Evolutionary conservation across 768 basidiomycete species (phyloP).

Genomic region (Podaxis sp.): DNA sequence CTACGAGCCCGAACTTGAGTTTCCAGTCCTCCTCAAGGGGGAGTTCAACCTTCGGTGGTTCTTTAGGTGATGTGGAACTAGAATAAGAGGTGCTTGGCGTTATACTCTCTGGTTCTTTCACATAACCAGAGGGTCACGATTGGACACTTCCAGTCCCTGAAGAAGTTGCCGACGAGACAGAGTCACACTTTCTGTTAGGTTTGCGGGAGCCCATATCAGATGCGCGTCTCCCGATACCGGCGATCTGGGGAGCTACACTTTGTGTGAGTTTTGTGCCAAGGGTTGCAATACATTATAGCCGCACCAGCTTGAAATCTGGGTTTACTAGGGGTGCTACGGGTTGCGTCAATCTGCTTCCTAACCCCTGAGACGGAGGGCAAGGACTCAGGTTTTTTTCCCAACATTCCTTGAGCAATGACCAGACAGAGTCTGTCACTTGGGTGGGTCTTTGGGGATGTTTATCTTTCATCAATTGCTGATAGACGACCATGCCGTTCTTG

Average conservation of each 20-base stretch:
- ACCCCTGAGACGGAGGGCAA: constrained; percentile 40
- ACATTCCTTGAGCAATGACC: constrained; percentile 43
- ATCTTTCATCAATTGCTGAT: constrained; percentile 34
- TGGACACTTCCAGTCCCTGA: background rate
- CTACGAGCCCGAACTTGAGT: constrained; percentile 14
- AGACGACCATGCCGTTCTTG: constrained; percentile 20
- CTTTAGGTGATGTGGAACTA: background rate
- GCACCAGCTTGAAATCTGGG: background rate
- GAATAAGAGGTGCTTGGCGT: background rate
- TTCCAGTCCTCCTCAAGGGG: constrained; percentile 7
- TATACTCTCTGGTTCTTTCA: background rate
- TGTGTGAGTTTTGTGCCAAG: background rate
- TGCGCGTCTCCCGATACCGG: background rate
- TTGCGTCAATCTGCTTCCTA: constrained; percentile 24
- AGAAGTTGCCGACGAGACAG: background rate
- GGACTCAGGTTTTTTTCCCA: constrained; percentile 33
- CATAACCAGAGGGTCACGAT: background rate
- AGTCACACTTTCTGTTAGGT: background rate
- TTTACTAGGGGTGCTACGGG: constrained; percentile 19
- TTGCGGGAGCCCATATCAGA: background rate
- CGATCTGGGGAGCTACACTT: background rate
- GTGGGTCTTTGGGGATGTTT: constrained; percentile 38
- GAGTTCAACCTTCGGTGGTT: constrained; percentile 13
- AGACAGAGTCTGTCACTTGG: constrained; percentile 39
- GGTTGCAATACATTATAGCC: background rate